Conservation (phyloP, 1,284 basidiomycete species). For the Pyrrhoderma lamaoense region DNA sequence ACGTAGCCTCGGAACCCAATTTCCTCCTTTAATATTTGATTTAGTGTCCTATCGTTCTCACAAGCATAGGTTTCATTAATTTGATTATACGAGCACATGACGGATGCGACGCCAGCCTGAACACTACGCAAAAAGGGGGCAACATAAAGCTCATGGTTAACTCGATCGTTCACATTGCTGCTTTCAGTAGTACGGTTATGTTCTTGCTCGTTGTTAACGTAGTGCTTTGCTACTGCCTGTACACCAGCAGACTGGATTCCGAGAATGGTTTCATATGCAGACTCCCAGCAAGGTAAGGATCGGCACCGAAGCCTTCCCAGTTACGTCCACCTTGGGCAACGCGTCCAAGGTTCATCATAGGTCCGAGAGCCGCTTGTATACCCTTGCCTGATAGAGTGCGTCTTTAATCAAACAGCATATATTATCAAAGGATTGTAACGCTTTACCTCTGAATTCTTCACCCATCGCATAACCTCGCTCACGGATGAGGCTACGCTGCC, state of each 20-base stretch:
- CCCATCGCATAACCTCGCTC: constrained; percentile 71
- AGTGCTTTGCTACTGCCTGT: constrained; percentile 75
- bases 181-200: constrained; percentile 45
- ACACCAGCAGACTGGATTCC: constrained; percentile 72
- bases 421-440: constrained; percentile 63
- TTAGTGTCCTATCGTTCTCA: constrained; percentile 69
- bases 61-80: constrained; percentile 78
- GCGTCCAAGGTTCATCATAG: constrained; percentile 68
- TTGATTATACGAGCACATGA: constrained; percentile 73
- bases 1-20: constrained; percentile 75
- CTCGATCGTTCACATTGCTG: constrained; percentile 72
- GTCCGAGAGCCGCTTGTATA: constrained; percentile 60
- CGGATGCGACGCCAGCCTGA: constrained; percentile 65
- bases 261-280: constrained; percentile 65
- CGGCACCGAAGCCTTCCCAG: constrained; percentile 81
- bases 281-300: constrained; percentile 72
- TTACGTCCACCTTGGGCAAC: constrained; percentile 64
- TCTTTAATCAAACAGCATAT: constrained; percentile 1
- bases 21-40: constrained; percentile 74
- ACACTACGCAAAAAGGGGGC: constrained; percentile 69
- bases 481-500: constrained; percentile 61
- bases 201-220: constrained; percentile 67
- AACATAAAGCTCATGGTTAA: constrained; percentile 67
- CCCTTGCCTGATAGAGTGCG: constrained; percentile 61
- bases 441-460: constrained; percentile 66